A percentile compares a stretch with the other conserved stretches of the same genome.
These are phyloP conservation scores for Diplodia sapinea DNA, from an alignment of 2,329 filamentous ascomycete genomes.

Conservation along the genomic window DNA sequence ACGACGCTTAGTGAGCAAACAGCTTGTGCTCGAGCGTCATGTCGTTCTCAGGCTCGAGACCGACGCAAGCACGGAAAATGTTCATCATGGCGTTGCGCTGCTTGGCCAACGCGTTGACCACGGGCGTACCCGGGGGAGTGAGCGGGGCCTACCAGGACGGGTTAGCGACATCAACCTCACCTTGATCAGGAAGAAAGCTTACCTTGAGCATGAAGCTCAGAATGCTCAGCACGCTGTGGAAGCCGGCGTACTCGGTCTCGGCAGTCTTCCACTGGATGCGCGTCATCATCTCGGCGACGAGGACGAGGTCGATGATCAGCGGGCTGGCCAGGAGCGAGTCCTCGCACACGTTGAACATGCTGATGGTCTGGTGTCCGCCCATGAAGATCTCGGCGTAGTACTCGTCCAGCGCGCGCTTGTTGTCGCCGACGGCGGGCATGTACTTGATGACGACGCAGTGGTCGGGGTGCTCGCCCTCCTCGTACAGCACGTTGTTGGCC, in stretches of 20 bases:
- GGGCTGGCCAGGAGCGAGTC: slow-evolving; percentile 95
- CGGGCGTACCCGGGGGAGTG: slow-evolving; percentile 91
- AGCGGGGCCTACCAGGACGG: slow-evolving; percentile 72
- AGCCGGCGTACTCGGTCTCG: slow-evolving; percentile 79
- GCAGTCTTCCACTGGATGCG: slow-evolving; percentile 82
- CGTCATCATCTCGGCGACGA: slow-evolving; percentile 97
- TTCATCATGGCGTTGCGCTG: slow-evolving; percentile 94
- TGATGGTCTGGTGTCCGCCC: slow-evolving; percentile 94
- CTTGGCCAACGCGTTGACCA: slow-evolving; percentile 94
- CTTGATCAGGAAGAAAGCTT: slow-evolving; percentile 33
- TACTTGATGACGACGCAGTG: slow-evolving; percentile 99
- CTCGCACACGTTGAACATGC: slow-evolving; percentile 98
- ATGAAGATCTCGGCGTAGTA: slow-evolving; percentile 99
- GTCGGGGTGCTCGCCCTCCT: slow-evolving; percentile 90
- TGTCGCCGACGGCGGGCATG: slow-evolving; percentile 98
- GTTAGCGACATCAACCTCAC: slow-evolving; percentile 31
- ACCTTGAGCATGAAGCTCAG: slow-evolving; percentile 97
- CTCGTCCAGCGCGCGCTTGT: slow-evolving; percentile 98
- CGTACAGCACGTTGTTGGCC: slow-evolving; percentile 90
- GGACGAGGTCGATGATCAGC: slow-evolving; percentile 93
- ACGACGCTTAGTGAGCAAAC: slow-evolving; percentile 54
- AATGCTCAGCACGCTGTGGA: slow-evolving; percentile 96
- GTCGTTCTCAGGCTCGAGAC: slow-evolving; percentile 94
- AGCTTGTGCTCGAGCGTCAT: slow-evolving; percentile 99
- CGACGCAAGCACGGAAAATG: slow-evolving; percentile 97